Conservation (phyloP, 805 yeast genomes). For the Candida vartiovaarae region DNA sequence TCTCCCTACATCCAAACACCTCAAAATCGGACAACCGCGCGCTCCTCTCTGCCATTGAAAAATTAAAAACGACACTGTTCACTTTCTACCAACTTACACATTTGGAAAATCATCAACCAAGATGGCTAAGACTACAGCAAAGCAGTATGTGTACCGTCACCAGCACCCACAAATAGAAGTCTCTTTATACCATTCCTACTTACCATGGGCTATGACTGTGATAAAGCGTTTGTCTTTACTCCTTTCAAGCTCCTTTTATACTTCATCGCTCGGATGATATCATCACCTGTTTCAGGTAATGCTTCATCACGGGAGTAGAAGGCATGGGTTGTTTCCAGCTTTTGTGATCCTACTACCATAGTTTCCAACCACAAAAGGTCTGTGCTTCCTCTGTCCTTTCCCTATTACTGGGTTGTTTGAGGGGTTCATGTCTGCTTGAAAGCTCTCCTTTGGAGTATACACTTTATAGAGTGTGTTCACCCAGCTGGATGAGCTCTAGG, state of each 20-base stretch:
- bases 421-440: no score
- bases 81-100: background rate
- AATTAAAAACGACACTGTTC: background rate
- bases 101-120: slow-evolving; percentile 1
- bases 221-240: slow-evolving; percentile 19
- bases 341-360: slow-evolving; percentile 8
- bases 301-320: slow-evolving; percentile 10
- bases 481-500: background rate
- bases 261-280: background rate
- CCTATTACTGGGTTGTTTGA: background rate
- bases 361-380: slow-evolving; percentile 13
- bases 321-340: slow-evolving; percentile 24
- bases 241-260: slow-evolving; percentile 3
- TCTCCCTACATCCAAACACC: no score
- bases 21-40: no score
- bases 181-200: slow-evolving; percentile 1
- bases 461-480: no score
- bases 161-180: background rate
- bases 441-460: no score
- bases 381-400: slow-evolving; percentile 24
- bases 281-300: background rate
- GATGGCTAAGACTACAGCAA: slow-evolving; percentile 26
- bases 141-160: slow-evolving; percentile 22
- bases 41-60: background rate
- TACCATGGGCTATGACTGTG: slow-evolving; percentile 3